Conservation (phyloP, 1,284 basidiomycete genomes). For the Marasmius sp. region DNA sequence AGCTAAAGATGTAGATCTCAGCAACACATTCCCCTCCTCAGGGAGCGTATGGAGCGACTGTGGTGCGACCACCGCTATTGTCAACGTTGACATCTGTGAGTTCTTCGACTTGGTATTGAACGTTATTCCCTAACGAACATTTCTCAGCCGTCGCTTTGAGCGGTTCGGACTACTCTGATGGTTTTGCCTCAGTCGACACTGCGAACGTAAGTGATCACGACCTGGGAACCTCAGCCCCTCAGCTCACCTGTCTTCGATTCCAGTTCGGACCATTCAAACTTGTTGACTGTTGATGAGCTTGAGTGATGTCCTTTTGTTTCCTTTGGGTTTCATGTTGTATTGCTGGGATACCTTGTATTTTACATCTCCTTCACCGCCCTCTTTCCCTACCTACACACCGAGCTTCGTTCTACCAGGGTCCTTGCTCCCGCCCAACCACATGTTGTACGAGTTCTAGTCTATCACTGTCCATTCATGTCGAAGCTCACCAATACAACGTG, state of each 20-base stretch:
- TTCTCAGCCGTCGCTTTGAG: background rate
- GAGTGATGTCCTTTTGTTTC: background rate
- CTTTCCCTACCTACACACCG: too few relatives aligned
- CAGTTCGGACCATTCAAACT: constrained; percentile 1
- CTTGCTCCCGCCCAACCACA: too few relatives aligned
- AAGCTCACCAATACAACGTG: too few relatives aligned
- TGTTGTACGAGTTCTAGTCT: too few relatives aligned
- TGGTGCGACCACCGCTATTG: constrained; percentile 3
- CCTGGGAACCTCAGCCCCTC: background rate
- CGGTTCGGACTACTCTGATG: background rate
- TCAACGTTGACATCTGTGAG: constrained; percentile 7
- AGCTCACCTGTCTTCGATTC: background rate
- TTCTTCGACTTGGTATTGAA: background rate
- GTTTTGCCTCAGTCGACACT: constrained; percentile 4
- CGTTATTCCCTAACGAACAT: background rate
- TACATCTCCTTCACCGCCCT: too few relatives aligned
- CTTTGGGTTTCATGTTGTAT: background rate
- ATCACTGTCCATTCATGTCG: too few relatives aligned
- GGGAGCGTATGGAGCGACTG: constrained; percentile 6
- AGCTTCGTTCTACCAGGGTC: too few relatives aligned
- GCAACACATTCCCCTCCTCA: background rate
- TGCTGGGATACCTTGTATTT: background rate
- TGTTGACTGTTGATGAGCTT: background rate
- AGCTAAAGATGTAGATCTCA: constrained; percentile 2
- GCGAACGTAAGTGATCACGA: background rate